Conservation (phyloP, 2,329 filamentous ascomycete genomes). For the Aspergillus tamarii region DNA sequence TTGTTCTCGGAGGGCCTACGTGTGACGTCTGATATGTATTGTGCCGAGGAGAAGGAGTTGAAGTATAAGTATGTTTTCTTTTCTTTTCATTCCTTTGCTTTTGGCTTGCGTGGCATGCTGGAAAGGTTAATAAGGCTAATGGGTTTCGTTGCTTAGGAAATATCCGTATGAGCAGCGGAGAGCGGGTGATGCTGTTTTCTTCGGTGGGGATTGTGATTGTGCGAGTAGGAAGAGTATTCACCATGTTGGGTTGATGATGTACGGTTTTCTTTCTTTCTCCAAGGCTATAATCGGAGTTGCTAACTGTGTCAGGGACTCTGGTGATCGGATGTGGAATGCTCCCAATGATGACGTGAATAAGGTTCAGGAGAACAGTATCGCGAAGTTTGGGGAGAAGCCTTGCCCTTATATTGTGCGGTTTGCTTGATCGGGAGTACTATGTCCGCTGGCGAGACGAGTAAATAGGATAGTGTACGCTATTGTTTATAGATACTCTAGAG, state of each 20-base stretch:
- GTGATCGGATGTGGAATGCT: slow-evolving; percentile 32
- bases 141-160: background rate
- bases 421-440: background rate
- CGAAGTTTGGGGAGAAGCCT: slow-evolving; percentile 22
- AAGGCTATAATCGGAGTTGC: background rate
- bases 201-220: background rate
- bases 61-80: background rate
- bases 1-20: background rate
- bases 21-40: background rate
- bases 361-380: slow-evolving; percentile 29
- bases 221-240: slow-evolving; percentile 5
- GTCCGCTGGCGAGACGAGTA: background rate
- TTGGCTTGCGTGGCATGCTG: background rate
- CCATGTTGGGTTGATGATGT: slow-evolving; percentile 20
- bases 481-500: background rate
- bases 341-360: slow-evolving; percentile 30
- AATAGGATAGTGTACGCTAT: background rate
- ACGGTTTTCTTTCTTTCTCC: background rate
- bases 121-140: background rate
- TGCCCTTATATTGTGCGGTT: slow-evolving; percentile 30
- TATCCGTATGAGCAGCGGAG: background rate
- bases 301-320: slow-evolving; percentile 22
- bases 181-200: background rate
- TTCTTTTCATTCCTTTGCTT: background rate
- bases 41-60: background rate